A percentile compares a stretch with the other conserved stretches of the same genome.
These are phyloP conservation scores for Rhodotorula mucilaginosa DNA, from an alignment of 1,284 basidiomycete genomes.

Conservation along the genomic window DNA sequence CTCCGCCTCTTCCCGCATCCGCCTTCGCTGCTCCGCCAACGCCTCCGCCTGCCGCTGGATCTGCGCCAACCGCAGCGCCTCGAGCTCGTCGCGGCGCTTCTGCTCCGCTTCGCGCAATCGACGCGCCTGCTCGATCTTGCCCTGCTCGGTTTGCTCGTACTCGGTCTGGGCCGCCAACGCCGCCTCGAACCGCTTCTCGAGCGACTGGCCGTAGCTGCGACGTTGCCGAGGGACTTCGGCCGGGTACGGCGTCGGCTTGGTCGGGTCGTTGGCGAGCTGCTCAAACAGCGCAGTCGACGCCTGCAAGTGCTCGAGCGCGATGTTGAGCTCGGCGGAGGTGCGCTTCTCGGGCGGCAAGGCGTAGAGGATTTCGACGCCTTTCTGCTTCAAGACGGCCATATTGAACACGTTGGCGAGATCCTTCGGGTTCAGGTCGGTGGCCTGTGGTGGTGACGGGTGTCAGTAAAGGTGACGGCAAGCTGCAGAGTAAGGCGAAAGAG, in stretches of 20 bases:
- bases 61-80: slow-evolving; percentile 64
- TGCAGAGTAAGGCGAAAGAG: background rate
- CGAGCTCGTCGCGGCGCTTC: slow-evolving; percentile 53
- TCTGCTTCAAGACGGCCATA: slow-evolving; percentile 94
- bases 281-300: slow-evolving; percentile 86
- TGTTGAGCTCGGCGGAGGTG: slow-evolving; percentile 70
- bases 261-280: slow-evolving; percentile 70
- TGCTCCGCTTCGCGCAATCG: slow-evolving; percentile 57
- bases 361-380: slow-evolving; percentile 82
- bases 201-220: slow-evolving; percentile 77
- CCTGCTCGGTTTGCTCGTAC: slow-evolving; percentile 69
- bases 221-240: slow-evolving; percentile 82
- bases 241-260: slow-evolving; percentile 72
- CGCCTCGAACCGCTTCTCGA: slow-evolving; percentile 77
- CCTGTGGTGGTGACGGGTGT: slow-evolving; percentile 54
- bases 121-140: slow-evolving; percentile 48
- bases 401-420: slow-evolving; percentile 90
- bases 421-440: slow-evolving; percentile 71
- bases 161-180: slow-evolving; percentile 64
- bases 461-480: background rate
- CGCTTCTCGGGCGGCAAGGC: slow-evolving; percentile 69
- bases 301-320: slow-evolving; percentile 74
- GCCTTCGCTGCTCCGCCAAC: slow-evolving; percentile 68
- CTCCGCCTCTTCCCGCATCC: slow-evolving; percentile 67
- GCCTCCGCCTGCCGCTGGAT: slow-evolving; percentile 63